These are phyloP conservation scores for Nemania bipapillata DNA, from an alignment of 2,329 filamentous ascomycete genomes.

Conservation along the genomic window DNA sequence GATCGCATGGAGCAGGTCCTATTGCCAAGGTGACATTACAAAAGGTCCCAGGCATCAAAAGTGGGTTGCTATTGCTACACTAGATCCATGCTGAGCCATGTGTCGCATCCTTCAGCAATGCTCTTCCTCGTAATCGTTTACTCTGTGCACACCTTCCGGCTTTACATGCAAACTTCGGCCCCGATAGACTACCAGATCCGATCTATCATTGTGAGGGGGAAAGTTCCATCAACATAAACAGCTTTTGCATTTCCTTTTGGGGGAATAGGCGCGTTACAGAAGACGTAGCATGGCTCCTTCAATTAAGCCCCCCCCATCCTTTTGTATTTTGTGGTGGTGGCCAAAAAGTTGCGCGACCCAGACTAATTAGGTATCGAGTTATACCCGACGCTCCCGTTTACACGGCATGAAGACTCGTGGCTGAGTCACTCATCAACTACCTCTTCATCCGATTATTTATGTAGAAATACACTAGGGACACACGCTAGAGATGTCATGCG, in stretches of 20 bases:
- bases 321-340: background rate
- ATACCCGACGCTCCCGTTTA: background rate
- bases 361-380: constrained; percentile 20
- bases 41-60: constrained; percentile 36
- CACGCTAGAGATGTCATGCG: background rate
- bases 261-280: constrained; percentile 12
- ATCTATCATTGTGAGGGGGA: background rate
- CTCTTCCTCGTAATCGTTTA: constrained; percentile 8
- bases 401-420: constrained; percentile 2
- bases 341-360: constrained; percentile 8
- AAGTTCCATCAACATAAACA: background rate
- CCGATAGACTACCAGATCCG: constrained; percentile 11
- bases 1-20: constrained; percentile 9
- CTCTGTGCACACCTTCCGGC: background rate
- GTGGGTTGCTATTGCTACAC: constrained; percentile 23
- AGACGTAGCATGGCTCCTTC: constrained; percentile 20
- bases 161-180: constrained; percentile 7
- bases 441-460: background rate
- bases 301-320: too few species aligned
- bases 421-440: constrained; percentile 11
- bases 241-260: constrained; percentile 1
- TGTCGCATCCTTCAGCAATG: constrained; percentile 33
- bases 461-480: background rate
- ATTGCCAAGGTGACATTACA: constrained; percentile 33
- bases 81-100: constrained; percentile 32